Conservation (phyloP, 345 rosid genomes). For the Nasturtium officinale region DNA sequence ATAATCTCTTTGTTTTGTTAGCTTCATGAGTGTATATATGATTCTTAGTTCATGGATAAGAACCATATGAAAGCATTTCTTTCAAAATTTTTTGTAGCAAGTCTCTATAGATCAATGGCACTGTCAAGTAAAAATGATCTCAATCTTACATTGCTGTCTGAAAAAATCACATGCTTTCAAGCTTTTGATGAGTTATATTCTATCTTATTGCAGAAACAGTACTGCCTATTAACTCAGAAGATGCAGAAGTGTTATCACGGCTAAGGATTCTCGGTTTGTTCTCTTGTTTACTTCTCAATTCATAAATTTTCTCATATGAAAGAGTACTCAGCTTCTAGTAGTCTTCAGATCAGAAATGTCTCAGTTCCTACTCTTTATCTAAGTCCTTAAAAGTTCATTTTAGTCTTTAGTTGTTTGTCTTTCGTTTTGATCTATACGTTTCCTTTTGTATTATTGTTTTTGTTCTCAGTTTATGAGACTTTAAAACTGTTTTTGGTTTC, state of each 20-base stretch:
- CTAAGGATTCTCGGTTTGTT: slow-evolving; percentile 23
- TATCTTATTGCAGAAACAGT: slow-evolving; percentile 18
- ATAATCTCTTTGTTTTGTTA: background rate
- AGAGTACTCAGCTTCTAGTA: slow-evolving; percentile 9
- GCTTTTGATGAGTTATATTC: background rate
- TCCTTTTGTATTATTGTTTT: slow-evolving; percentile 10
- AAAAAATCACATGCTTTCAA: background rate
- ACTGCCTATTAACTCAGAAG: slow-evolving; percentile 6
- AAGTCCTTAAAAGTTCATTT: slow-evolving; percentile 8
- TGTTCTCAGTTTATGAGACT: slow-evolving; percentile 25
- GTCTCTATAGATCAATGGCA: background rate
- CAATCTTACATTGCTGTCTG: background rate
- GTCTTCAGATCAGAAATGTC: slow-evolving; percentile 6
- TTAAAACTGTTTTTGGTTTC: slow-evolving; percentile 8
- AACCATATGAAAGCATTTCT: background rate
- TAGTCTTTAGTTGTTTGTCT: background rate
- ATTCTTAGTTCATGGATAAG: background rate
- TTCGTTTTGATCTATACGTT: slow-evolving; percentile 13
- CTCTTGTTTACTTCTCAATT: slow-evolving; percentile 4
- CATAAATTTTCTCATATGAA: background rate
- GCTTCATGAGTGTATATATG: slow-evolving; percentile 5
- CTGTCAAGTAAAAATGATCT: slow-evolving; percentile 4
- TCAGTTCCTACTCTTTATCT: slow-evolving; percentile 8
- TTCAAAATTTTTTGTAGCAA: background rate
- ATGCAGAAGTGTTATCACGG: slow-evolving; percentile 16